Evolutionary conservation across 805 yeast species (phyloP).

Genomic region (Suhomyces prunicola): DNA sequence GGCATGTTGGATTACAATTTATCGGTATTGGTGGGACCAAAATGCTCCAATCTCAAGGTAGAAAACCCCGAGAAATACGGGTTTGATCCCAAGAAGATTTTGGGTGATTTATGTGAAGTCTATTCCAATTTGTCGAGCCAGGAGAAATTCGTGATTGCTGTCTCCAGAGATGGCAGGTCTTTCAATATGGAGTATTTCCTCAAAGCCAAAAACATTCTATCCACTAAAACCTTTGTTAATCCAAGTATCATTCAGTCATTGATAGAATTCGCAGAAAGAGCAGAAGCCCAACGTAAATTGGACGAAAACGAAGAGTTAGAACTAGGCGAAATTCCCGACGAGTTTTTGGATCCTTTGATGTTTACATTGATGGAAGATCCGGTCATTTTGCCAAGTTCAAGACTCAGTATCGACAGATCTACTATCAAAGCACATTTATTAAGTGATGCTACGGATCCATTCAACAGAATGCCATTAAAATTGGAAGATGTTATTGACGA

Average conservation of each 20-base stretch:
- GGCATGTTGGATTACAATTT: conserved; percentile 94
- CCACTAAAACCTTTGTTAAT: conserved; percentile 48
- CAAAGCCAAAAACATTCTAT: conserved; percentile 67
- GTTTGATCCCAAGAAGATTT: conserved; percentile 73
- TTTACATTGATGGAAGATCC: conserved; percentile 95
- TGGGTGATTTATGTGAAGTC: conserved; percentile 68
- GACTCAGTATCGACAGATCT: conserved; percentile 79
- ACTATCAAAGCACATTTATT: conserved; percentile 91
- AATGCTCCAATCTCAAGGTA: conserved; percentile 85
- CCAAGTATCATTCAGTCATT: conserved; percentile 51
- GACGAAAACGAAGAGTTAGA: conserved; percentile 85
- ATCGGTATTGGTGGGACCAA: conserved; percentile 92
- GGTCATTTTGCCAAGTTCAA: conserved; percentile 86
- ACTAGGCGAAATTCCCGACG: conserved; percentile 93
- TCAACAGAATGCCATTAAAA: conserved; percentile 87
- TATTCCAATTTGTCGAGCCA: conserved; percentile 69
- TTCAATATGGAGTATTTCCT: conserved; percentile 63
- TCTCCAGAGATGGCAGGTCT: conserved; percentile 90
- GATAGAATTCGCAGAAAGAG: conserved; percentile 57
- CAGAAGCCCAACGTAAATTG: conserved; percentile 53
- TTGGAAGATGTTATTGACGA: conserved; percentile 86
- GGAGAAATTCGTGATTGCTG: conserved; percentile 68
- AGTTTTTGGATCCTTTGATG: conserved; percentile 95
- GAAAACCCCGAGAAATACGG: conserved; percentile 76
- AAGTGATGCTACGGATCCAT: conserved; percentile 96